phyloP scores from a whole-genome alignment of 2,329 filamentous ascomycete species.

The Hypoxylon sp. region DNA sequence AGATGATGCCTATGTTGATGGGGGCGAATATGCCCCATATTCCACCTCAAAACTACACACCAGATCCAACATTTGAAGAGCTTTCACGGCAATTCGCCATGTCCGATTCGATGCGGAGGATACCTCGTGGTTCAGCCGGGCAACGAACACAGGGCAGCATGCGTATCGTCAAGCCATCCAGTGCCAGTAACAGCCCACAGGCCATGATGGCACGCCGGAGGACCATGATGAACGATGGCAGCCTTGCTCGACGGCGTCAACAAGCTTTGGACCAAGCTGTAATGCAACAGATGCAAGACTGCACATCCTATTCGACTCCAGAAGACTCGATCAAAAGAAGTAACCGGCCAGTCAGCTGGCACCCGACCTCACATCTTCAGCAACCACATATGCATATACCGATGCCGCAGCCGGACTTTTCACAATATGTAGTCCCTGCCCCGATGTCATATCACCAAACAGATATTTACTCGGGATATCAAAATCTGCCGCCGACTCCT shows the following conservation, averaged over 20 bases:
- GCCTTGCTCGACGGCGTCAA: slow-evolving; percentile 56
- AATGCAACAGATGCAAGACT: slow-evolving; percentile 50
- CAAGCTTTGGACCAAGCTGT: slow-evolving; percentile 57
- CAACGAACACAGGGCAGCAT: slow-evolving; percentile 60
- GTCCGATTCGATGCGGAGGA: slow-evolving; percentile 56
- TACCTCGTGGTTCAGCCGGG: slow-evolving; percentile 59
- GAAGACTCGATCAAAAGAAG: slow-evolving; percentile 51
- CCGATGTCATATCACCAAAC: slow-evolving; percentile 52
- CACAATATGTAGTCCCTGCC: slow-evolving; percentile 52
- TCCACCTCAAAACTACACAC: slow-evolving; percentile 47
- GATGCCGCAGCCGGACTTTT: slow-evolving; percentile 47
- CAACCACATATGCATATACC: slow-evolving; percentile 50
- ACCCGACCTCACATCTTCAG: slow-evolving; percentile 67
- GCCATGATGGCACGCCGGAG: slow-evolving; percentile 61
- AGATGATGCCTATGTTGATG: slow-evolving; percentile 49
- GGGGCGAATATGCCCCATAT: slow-evolving; percentile 46
- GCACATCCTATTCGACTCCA: slow-evolving; percentile 38
- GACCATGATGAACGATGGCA: slow-evolving; percentile 63
- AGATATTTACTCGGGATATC: slow-evolving; percentile 53
- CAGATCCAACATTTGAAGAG: slow-evolving; percentile 60
- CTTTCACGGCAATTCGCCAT: slow-evolving; percentile 60
- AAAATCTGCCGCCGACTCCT: slow-evolving; percentile 61
- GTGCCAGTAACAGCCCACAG: slow-evolving; percentile 74
- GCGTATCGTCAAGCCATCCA: slow-evolving; percentile 71
- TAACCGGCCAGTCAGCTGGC: slow-evolving; percentile 77